Conservation (phyloP, 371 early-diverging fungal genomes). For the Mucor velutinosus region DNA sequence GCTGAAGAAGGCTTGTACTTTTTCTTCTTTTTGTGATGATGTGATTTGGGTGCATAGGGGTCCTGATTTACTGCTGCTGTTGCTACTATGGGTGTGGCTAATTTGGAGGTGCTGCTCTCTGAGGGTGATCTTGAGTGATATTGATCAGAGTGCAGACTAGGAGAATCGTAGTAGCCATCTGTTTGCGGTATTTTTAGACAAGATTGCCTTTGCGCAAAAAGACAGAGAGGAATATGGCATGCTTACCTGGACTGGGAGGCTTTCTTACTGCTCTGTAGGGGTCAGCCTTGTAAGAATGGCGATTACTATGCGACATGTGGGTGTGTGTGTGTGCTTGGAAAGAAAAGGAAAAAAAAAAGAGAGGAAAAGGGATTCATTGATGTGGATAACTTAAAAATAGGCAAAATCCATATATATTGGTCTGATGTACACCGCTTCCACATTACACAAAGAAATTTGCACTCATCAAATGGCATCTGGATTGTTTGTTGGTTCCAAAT, state of each 20-base stretch:
- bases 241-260: conserved; percentile 35
- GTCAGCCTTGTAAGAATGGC: conserved; percentile 21
- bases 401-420: neutral
- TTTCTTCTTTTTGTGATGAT: conserved; percentile 14
- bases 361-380: conserved; percentile 5
- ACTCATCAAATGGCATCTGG: neutral
- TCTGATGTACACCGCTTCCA: neutral
- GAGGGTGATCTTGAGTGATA: conserved; percentile 42
- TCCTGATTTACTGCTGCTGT: conserved; percentile 19
- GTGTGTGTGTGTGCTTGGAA: neutral
- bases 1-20: neutral
- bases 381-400: neutral
- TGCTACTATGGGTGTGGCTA: conserved; percentile 14
- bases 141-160: conserved; percentile 20
- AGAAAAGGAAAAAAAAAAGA: conserved; percentile 6
- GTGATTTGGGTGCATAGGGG: conserved; percentile 40
- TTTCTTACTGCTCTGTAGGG: conserved; percentile 42
- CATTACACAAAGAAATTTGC: neutral
- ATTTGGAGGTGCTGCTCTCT: conserved; percentile 41
- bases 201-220: neutral
- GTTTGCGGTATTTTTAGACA: neutral
- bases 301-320: conserved; percentile 3
- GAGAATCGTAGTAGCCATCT: conserved; percentile 16
- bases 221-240: neutral
- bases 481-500: neutral